Evolutionary conservation across 192 early-diverging fungal species (phyloP), one percentile per base, ranked within the genome.

Genomic region (Podila epicladia): DNA sequence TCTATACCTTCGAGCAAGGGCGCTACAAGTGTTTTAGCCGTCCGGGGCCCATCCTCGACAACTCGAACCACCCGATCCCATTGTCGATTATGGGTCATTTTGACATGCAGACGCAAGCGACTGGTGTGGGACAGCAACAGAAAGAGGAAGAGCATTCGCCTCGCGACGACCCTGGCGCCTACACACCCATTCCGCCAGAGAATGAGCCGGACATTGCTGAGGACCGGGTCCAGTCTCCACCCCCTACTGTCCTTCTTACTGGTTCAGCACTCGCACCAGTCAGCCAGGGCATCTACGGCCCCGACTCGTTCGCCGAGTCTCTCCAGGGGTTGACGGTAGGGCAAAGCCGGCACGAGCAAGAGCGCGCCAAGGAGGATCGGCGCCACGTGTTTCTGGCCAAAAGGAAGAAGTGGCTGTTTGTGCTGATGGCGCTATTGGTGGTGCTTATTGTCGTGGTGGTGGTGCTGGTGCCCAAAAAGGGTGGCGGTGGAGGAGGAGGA

Each of bases 261-360:
- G 20, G 0, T 1, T 50, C 38, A 22, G 22, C 15, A 17, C 50
- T 33, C 1, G 51, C 55, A 9, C 51, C 50, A 0, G 26, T 41
- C 3, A 72, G 62, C 3, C 32, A 72, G 29, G 60, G 70, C 2
- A 50, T 41, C 22, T 72, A 64, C 26, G 70, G 61, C 0, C 70
- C 60, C 28, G 70, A 72, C 13, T 64, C 70, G 5, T 58, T 72
- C 32, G 28, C 28, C 45, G 70, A 63, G 24, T 72, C 62, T 9
- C 51, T 72, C 0, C 48, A 64, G 15, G 53, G 53, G 1, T 55
- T 22, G 24, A 55, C 53, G 2, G 24, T 55, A 4, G 53, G 24
- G 20, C 53, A 55, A 22, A 0, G 37, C 13, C 35, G 33, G 9
- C 62, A 72, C 9, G 17, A 62, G 31, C n/a, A 28, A 38, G 26